A percentile compares a stretch with the other conserved stretches of the same genome.
Conservation (phyloP, 164 flowering plant species). For the Amborella trichopoda region DNA sequence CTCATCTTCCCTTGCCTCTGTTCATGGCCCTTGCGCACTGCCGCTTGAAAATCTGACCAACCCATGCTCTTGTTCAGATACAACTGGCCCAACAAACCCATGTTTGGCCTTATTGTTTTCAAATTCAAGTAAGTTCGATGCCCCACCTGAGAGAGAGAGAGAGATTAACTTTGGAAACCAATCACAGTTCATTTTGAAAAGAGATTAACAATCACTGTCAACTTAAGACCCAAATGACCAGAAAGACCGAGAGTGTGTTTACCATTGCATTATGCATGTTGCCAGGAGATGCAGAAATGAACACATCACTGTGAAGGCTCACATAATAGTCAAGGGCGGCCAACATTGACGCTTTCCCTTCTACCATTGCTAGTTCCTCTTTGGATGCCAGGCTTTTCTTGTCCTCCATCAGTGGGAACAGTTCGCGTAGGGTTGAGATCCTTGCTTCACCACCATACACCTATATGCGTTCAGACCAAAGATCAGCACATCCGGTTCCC, state of each 20-base stretch:
- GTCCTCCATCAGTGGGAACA: constrained; percentile 89
- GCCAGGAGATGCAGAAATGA: constrained; percentile 97
- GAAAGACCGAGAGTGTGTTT: neutral
- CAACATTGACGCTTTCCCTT: constrained; percentile 85
- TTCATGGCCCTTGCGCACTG: constrained; percentile 68
- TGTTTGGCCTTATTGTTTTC: constrained; percentile 92
- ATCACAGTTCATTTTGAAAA: too few relatives aligned
- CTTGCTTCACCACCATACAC: constrained; percentile 98
- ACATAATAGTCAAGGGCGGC: constrained; percentile 95
- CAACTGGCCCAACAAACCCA: constrained; percentile 79
- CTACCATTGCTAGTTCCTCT: constrained; percentile 47
- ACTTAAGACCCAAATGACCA: neutral
- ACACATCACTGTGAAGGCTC: constrained; percentile 91
- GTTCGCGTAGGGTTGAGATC: constrained; percentile 46
- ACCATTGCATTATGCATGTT: constrained; percentile 99
- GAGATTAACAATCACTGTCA: too few relatives aligned
- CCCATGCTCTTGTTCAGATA: constrained; percentile 75
- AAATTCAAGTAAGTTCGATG: constrained; percentile 70
- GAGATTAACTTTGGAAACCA: too few relatives aligned
- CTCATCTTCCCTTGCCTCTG: constrained; percentile 76
- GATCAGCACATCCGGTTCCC: neutral
- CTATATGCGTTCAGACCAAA: too few relatives aligned
- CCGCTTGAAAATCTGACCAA: constrained; percentile 69
- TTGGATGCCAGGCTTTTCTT: constrained; percentile 87
- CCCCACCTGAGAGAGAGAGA: constrained; percentile 47